These are phyloP conservation scores for Peltaster fructicola DNA, from an alignment of 2,329 filamentous ascomycete genomes.

Conservation along the genomic window DNA sequence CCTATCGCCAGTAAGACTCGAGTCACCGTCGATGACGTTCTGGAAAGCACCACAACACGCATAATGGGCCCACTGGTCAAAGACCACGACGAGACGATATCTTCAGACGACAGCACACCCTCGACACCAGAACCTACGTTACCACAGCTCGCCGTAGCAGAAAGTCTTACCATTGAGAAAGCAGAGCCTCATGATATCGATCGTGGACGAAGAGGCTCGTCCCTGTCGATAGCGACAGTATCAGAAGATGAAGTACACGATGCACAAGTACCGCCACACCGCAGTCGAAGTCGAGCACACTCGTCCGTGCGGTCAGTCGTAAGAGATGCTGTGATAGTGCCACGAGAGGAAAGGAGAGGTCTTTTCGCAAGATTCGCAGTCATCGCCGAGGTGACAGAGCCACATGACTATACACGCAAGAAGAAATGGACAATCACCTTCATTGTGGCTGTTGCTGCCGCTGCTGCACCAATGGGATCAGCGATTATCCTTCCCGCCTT, in stretches of 20 bases:
- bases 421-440: constrained; percentile 77
- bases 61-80: no score
- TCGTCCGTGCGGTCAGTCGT: constrained; percentile 12
- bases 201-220: no score
- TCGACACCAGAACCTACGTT: no score
- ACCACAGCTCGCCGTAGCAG: no score
- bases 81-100: no score
- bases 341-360: constrained; percentile 44
- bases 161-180: no score
- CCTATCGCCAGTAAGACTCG: no score
- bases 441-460: constrained; percentile 58
- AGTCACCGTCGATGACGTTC: no score
- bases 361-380: constrained; percentile 53
- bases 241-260: constrained; percentile 11
- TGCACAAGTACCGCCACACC: constrained; percentile 12
- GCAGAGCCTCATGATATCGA: no score
- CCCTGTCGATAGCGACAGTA: no score
- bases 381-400: constrained; percentile 61
- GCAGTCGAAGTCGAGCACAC: constrained; percentile 10
- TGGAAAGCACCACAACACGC: no score
- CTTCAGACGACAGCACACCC: no score
- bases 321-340: constrained; percentile 26
- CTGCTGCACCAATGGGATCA: constrained; percentile 66
- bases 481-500: constrained; percentile 67
- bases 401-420: constrained; percentile 51